Evolutionary conservation across 2,329 filamentous ascomycete species (phyloP), one percentile per base, ranked within the genome.

Genomic region (Pseudogymnoascus sp.): DNA sequence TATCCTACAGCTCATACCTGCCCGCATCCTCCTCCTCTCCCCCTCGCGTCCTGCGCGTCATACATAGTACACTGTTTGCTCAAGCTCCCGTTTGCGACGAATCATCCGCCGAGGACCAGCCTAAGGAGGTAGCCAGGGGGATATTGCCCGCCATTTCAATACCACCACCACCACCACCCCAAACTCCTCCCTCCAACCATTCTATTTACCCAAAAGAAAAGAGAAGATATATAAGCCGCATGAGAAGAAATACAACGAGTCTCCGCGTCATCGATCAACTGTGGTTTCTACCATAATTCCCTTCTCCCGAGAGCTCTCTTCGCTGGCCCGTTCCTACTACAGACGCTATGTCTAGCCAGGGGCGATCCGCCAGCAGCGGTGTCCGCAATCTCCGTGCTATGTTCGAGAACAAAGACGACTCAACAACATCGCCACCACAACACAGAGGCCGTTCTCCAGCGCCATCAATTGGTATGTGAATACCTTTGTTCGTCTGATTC

Each of bases 361-460:
- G 35, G 25, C 42, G 47, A 35, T 56, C 63, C 86, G 85, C 72
- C 31, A 63, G 35, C 21, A 63, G 35, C 18, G 70, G 70, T 31
- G 70, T 73, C 23, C 68, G 85, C 83, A 90, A 89, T 77, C 84
- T 92, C 68, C 82, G 88, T 70, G 89, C 89, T 72, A 91, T 90
- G 82, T 92, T 92, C 74, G 89, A 92, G 79, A 84, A 85, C 73
- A 89, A 85, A 75, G 84, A 82, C 73, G 78, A 80, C 64, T 87
- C 83, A 69, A 82, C 85, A 67, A 84, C 86, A 35, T 68, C 67
- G 62, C 70, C 70, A 16, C 69, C 70, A 61, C 31, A 53, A 14
- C 87, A 88, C 67, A 81, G 88, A 77, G 89, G 88, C 65, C 82
- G 88, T 74, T 88, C 86, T 64, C 87, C 87, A 62, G 84, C 80